Percentiles rank a stretch among this genome's conserved stretches.
phyloP scores from a whole-genome alignment of 352 stramenopile genomes.

The Pilasporangium apinafurcum region DNA sequence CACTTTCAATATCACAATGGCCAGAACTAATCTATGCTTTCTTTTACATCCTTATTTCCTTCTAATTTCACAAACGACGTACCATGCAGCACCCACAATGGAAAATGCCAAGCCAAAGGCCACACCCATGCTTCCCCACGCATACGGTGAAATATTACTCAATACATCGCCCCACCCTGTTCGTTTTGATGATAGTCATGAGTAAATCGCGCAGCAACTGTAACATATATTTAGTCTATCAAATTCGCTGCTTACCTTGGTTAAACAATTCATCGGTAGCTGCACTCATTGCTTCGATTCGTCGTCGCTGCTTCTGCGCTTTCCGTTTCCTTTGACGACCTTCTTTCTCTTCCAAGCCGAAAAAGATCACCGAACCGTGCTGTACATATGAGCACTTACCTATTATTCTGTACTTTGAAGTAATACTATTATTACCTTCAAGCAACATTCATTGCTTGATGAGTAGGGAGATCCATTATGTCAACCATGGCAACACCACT shows the following conservation, averaged over 20 bases:
- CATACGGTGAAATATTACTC: conserved; percentile 98
- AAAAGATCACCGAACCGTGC: conserved; percentile 8
- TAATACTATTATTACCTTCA: neutral
- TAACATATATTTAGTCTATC: too few species aligned
- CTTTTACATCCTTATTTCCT: too few species aligned
- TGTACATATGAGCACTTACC: neutral
- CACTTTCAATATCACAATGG: neutral
- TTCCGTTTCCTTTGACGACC: conserved; percentile 4
- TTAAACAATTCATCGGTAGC: conserved; percentile 84
- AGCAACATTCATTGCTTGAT: neutral
- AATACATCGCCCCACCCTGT: conserved; percentile 93
- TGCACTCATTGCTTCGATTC: conserved; percentile 52
- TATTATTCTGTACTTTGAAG: neutral
- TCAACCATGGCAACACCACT: conserved; percentile 11
- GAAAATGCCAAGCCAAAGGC: conserved; percentile 95
- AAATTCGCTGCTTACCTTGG: conserved; percentile 38
- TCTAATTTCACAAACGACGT: too few species aligned
- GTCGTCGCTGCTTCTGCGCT: conserved; percentile 2
- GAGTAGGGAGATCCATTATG: neutral
- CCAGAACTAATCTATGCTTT: too few species aligned
- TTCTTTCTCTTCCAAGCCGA: conserved; percentile 5
- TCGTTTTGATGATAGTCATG: too few species aligned
- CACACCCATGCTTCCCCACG: conserved; percentile 97
- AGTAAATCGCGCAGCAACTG: too few species aligned
- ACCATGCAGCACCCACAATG: conserved; percentile 96